These are phyloP conservation scores for Aspergillus ochraceus DNA, from an alignment of 2,329 filamentous ascomycete genomes.

Conservation along the genomic window DNA sequence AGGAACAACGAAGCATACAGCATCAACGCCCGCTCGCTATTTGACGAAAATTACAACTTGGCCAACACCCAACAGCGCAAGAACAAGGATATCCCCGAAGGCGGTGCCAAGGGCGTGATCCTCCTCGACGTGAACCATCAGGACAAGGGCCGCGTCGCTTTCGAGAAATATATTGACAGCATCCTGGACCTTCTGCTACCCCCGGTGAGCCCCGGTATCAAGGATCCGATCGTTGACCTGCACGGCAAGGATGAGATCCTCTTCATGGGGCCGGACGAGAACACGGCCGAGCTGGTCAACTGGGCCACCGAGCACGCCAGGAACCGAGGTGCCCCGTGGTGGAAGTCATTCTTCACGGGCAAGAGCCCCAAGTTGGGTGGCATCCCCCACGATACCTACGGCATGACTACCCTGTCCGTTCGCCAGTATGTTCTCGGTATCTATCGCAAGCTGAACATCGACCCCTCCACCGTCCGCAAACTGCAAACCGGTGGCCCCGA, in stretches of 20 bases:
- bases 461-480: constrained; percentile 81
- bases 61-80: constrained; percentile 98
- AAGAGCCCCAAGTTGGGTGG: constrained; percentile 95
- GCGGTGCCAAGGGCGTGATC: constrained; percentile 96
- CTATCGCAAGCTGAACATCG: constrained; percentile 91
- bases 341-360: constrained; percentile 99
- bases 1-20: constrained; percentile 92
- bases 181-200: constrained; percentile 92
- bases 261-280: constrained; percentile 98
- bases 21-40: constrained; percentile 94
- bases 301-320: constrained; percentile 98
- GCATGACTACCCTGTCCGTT: constrained; percentile 96
- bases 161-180: constrained; percentile 99
- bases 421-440: constrained; percentile 95
- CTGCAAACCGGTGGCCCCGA: constrained; percentile 98
- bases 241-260: constrained; percentile 95
- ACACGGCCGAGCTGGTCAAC: constrained; percentile 93
- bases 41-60: constrained; percentile 98
- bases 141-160: constrained; percentile 86
- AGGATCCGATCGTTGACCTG: constrained; percentile 95
- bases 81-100: constrained; percentile 99
- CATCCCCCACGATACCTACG: constrained; percentile 93
- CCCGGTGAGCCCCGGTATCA: constrained; percentile 90
- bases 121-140: constrained; percentile 92
- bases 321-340: constrained; percentile 86